Evolutionary conservation across 2,329 filamentous ascomycete species (phyloP).

Genomic region (Fusarium sterilihyphosum): DNA sequence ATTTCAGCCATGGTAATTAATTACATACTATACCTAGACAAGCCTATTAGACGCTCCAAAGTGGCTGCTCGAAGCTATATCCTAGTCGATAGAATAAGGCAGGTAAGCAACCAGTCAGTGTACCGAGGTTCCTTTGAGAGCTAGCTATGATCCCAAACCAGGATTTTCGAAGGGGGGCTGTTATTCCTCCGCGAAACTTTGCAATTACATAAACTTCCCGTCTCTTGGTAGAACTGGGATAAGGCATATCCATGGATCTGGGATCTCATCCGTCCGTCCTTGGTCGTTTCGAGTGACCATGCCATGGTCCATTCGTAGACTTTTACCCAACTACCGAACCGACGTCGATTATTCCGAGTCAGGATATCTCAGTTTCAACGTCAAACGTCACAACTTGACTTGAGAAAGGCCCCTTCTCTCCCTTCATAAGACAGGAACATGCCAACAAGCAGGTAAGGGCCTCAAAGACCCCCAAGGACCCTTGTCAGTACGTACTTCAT

Average conservation of each 20-base stretch:
- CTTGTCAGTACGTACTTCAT: conserved; percentile 11
- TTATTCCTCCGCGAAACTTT: conserved; percentile 16
- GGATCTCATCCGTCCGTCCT: neutral
- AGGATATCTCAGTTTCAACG: neutral
- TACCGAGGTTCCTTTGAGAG: conserved; percentile 5
- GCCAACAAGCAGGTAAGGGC: conserved; percentile 2
- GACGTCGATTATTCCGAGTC: conserved; percentile 4
- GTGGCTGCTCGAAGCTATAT: neutral
- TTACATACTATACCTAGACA: neutral
- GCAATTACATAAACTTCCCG: conserved; percentile 26
- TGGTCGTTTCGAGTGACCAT: neutral
- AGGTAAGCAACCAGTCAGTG: neutral
- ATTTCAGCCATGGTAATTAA: conserved; percentile 17
- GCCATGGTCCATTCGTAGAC: neutral
- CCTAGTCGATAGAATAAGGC: conserved; percentile 13
- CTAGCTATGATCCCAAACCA: conserved; percentile 1
- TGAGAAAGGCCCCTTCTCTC: neutral
- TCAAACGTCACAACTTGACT: neutral
- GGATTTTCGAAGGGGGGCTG: conserved; percentile 8
- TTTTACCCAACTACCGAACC: neutral
- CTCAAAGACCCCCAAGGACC: neutral
- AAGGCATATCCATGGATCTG: neutral
- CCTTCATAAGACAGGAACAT: conserved; percentile 1
- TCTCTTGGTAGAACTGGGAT: neutral
- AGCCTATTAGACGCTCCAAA: conserved; percentile 3